Evolutionary conservation across 345 rosid genomes (phyloP), one percentile per base, ranked within the genome.

Genomic region (Salix caprea): DNA sequence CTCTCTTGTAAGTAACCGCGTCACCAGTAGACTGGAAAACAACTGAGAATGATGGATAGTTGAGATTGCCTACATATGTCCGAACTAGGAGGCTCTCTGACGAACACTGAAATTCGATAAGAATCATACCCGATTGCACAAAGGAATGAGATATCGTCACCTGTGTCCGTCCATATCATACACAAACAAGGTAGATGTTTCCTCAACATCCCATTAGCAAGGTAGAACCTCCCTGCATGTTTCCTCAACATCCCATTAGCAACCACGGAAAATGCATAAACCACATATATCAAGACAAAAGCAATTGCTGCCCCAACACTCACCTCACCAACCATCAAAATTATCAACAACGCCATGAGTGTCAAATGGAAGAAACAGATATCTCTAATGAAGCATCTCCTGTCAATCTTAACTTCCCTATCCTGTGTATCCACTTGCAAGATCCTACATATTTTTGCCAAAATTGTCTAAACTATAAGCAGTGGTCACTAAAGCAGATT

Each of bases 101-200:
- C 66, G 69, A 93, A 90, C 23, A 96, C 87, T 1, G 91, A 77
- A 61, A 96, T 90, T 54, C 86, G 85, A 3, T 75, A 71, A 0
- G 84, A 56, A 69, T 82, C 85, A 40, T 93, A 96, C n/a, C 96
- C 99, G 34, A 88, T 86, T 18, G 97, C 82, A 71, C 98, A 96
- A 64, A 96, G 96, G 83, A 96, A 96, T 1, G 90, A 74, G 0
- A 92, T 72, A 23, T 93, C 91, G 23, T 89, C 90, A 6, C 56
- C 72, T 0, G 73, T 69, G n/a, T 89, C 85, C 13, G 4, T 30
- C 32, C 32, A 30, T 30, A 30, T 30, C 32, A 30, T 30, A 30
- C 32, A 30, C 32, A 30, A 30, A 30, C 32, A 30, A 3, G 32
- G 32, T 30, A 30, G 32, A 28, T 30, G 32, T 30, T 30, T 30